Evolutionary conservation across 495 filamentous ascomycete species (phyloP).

Genomic region (Apiosordaria backusii): DNA sequence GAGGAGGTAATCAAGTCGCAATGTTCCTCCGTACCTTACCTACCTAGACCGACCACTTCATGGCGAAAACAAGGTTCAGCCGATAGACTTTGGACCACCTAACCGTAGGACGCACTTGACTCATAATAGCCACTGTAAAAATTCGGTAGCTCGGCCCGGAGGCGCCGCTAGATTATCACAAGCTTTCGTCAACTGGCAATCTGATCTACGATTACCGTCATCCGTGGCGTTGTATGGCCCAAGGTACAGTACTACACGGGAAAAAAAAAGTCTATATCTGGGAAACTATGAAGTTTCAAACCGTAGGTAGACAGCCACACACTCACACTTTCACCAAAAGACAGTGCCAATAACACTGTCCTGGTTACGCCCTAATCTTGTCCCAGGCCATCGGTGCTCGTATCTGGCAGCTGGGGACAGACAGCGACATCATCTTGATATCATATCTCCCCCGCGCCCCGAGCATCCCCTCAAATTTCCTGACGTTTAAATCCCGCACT

Average conservation of each 20-base stretch:
- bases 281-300: background rate
- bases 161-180: background rate
- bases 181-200: background rate
- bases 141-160: background rate
- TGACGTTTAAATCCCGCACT: slow-evolving; percentile 1
- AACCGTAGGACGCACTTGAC: background rate
- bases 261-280: background rate
- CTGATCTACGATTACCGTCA: background rate
- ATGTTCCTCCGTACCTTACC: background rate
- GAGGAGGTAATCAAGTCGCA: background rate
- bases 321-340: too few species aligned
- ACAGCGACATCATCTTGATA: background rate
- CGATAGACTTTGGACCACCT: background rate
- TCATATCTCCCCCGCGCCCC: background rate
- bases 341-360: background rate
- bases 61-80: background rate
- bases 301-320: background rate
- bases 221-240: background rate
- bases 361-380: background rate
- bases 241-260: background rate
- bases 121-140: background rate
- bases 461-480: background rate
- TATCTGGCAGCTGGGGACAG: background rate
- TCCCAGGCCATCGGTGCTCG: background rate
- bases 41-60: too few species aligned